Base-by-base conservation (phyloP, 768 basidiomycete species). In the Paxillus involutus region DNA sequence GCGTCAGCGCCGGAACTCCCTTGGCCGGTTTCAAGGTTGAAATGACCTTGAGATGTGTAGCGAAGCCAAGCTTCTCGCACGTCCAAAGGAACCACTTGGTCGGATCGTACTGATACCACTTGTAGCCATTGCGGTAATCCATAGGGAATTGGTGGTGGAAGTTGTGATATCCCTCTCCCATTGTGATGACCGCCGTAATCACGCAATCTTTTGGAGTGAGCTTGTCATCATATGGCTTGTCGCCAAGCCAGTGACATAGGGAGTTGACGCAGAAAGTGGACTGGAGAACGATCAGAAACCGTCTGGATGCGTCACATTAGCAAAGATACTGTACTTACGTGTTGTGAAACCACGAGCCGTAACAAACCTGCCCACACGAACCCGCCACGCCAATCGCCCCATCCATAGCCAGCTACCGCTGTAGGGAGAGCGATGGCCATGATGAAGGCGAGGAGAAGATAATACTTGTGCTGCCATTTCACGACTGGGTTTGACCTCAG, bases 111-210 rank as follows among this genome's bases (percentile, higher is more conserved):
- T 92, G 91, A 69, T 82, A 82, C 82, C 83, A 84, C 70, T 83
- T 91, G 78, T 94, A 91, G 49, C 92, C 92, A 67, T 94, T 94
- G 17, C 92, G 82, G 75, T 92, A 96, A 72, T 96, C 94, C 88
- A 91, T 91, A 12, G 93, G 92, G 82, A 94, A 95, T 61, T 81
- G 82, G 66, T 96, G 93, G 75, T 96, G 94, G 83, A 94, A 94
- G 73, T 96, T 96, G 79, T 96, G 94, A 76, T 96, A 96, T 19
- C 94, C 93, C 70, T 96, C 94, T 49, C 94, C 94, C 66, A 93
- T 85, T n/a, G 93, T 94, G 56, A 84, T 85, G 37, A 96, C 75
- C 6, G 92, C 93, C 35, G 92, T 94, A 69, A 93, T 72, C 46
- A 90, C 69, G 71, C 91, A 91, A 73, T 95, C 91, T 48, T 84